Evolutionary conservation across 306 rosid species (phyloP).

Genomic region (Carpinus viminea): DNA sequence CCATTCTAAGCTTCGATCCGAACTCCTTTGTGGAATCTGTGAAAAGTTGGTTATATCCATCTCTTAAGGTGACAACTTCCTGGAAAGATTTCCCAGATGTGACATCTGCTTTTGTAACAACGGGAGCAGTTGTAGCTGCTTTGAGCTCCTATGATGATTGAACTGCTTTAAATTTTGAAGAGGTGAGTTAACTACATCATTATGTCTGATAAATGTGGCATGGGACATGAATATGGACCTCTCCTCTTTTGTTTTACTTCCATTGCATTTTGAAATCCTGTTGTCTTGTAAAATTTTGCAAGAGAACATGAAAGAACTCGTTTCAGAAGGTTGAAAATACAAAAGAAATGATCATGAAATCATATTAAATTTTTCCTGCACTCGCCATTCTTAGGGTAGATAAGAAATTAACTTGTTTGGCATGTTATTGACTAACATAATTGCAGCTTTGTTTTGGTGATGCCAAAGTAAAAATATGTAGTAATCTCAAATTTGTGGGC

Average conservation of each 20-base stretch:
- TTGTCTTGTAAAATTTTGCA: no score
- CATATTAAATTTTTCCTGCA: no score
- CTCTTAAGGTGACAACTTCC: conserved; percentile 74
- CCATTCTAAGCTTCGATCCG: conserved; percentile 70
- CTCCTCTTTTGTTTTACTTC: neutral
- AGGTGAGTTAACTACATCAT: conserved; percentile 33
- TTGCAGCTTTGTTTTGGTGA: neutral
- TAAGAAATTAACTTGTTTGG: neutral
- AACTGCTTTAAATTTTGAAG: conserved; percentile 31
- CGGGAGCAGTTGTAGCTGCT: conserved; percentile 90
- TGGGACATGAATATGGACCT: neutral
- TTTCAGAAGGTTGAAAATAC: no score
- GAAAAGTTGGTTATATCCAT: conserved; percentile 88
- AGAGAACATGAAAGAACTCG: no score
- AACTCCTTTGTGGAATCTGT: conserved; percentile 66
- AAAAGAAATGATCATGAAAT: no score
- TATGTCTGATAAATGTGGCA: neutral
- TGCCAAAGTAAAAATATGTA: neutral
- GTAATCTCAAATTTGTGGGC: conserved; percentile 24
- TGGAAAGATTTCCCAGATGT: conserved; percentile 93
- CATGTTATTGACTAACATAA: conserved; percentile 1
- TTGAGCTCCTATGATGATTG: conserved; percentile 66
- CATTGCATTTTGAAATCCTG: neutral
- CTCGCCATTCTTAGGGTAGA: neutral
- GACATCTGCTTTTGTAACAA: conserved; percentile 66